These are phyloP conservation scores for Cryptococcus deneoformans DNA, from an alignment of 1,284 basidiomycete genomes.

Conservation along the genomic window DNA sequence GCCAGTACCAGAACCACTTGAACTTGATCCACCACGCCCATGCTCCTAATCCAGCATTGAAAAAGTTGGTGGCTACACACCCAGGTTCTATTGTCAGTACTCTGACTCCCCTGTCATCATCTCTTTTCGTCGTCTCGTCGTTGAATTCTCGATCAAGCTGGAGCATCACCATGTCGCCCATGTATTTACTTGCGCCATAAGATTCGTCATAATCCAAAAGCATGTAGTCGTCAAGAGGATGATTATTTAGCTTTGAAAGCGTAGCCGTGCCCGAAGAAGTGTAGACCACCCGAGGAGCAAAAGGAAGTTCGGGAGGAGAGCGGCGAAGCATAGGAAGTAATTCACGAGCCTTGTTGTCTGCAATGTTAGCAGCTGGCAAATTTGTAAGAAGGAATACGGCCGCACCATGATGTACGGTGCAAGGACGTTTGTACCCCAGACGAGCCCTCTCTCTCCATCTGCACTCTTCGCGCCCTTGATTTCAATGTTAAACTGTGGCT, in stretches of 20 bases:
- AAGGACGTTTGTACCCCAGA: slow-evolving; percentile 84
- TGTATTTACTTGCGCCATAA: slow-evolving; percentile 76
- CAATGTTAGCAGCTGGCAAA: not conserved
- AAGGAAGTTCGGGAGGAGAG: slow-evolving; percentile 38
- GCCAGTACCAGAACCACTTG: slow-evolving; percentile 57
- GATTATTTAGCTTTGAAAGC: slow-evolving; percentile 55
- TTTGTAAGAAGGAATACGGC: not conserved
- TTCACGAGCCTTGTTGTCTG: slow-evolving; percentile 37
- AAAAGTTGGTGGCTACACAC: slow-evolving; percentile 66
- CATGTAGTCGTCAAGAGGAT: slow-evolving; percentile 62
- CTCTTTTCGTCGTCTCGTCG: slow-evolving; percentile 21
- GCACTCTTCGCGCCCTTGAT: slow-evolving; percentile 59
- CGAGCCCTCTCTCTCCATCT: slow-evolving; percentile 68
- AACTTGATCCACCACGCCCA: slow-evolving; percentile 55
- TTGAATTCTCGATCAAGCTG: slow-evolving; percentile 56
- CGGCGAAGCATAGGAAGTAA: slow-evolving; percentile 38
- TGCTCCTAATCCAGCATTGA: slow-evolving; percentile 32
- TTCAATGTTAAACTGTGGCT: slow-evolving; percentile 64
- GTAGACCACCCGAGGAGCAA: slow-evolving; percentile 70
- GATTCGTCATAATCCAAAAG: slow-evolving; percentile 60
- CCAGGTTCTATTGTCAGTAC: slow-evolving; percentile 74
- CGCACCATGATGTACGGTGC: slow-evolving; percentile 76
- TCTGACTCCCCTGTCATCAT: slow-evolving; percentile 48
- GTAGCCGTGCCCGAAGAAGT: slow-evolving; percentile 69
- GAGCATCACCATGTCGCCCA: slow-evolving; percentile 67